Evolutionary conservation across 2,329 filamentous ascomycete species (phyloP), one percentile per base, ranked within the genome.

Genomic region (Diaporthe citriasiana): DNA sequence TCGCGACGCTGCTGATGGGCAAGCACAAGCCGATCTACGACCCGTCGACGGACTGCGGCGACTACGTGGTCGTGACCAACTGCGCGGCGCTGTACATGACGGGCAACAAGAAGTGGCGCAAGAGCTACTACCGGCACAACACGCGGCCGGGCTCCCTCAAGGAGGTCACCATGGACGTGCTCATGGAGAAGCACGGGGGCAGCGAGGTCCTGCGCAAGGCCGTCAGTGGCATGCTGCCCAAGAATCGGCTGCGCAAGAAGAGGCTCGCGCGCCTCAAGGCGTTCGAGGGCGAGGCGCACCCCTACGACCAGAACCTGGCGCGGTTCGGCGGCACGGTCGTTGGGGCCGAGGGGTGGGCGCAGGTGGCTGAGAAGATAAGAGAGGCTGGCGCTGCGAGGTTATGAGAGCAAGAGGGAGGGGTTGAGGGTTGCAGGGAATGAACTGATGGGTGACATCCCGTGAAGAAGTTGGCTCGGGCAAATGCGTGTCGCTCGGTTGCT

Each of bases 1-100:
- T 98, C 83, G 96, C 95, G 76, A 88, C 93, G 71, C 88, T 94
- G 75, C 91, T 98, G 70, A 98, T 98, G 95, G 97, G 97, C 86
- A 99, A 99, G 89, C 93, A 99, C 89, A 99, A 99, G 87, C 97
- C 97, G 30, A 98, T 97, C 84, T 99, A 92, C 87, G 94, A 98
- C 85, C 97, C 97, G 1, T 98, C 95, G 30, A 98, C 95, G 76
- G 97, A 99, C 88, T 98, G 97, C 89, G 97, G 97, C 79, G 97
- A 99, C 90, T 99, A 99, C 84, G 95, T 99, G 17, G 96, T 99
- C 0, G 95, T 97, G 69, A 94, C 94, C 50, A 93, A 95, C 83
- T 98, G 97, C 87, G 90, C 93, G 53, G 92, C 96, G 63, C 88
- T 99, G 66, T 92, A 95, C 86, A 93, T 92, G 1, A 98, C 97